Percentiles rank a stretch among this genome's conserved stretches.
These are phyloP conservation scores for Auriscalpium orientale DNA, from an alignment of 768 basidiomycete genomes.

Conservation along the genomic window DNA sequence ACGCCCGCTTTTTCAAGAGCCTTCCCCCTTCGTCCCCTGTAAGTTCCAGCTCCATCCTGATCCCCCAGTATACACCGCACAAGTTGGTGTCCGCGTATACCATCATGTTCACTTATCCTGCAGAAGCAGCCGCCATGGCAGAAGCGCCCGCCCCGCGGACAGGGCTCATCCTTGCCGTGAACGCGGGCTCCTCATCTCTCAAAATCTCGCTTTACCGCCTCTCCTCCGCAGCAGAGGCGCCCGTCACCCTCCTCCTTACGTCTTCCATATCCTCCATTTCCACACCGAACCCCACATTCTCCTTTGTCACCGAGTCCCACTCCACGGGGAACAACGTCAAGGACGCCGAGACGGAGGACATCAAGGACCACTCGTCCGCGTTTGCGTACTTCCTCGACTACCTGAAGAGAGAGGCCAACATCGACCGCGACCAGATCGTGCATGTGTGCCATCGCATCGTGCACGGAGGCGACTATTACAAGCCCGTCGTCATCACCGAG, in stretches of 20 bases:
- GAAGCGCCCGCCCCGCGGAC: slow-evolving; percentile 11
- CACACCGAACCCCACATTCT: slow-evolving; percentile 44
- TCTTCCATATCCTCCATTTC: slow-evolving; percentile 53
- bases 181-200: slow-evolving; percentile 81
- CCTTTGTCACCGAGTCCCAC: slow-evolving; percentile 27
- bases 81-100: no score
- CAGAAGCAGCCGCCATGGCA: slow-evolving; percentile 6
- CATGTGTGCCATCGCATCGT: slow-evolving; percentile 77
- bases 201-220: slow-evolving; percentile 65
- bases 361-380: slow-evolving; percentile 54
- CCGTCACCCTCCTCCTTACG: slow-evolving; percentile 38
- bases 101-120: not conserved
- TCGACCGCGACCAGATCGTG: slow-evolving; percentile 37
- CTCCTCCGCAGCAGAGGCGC: slow-evolving; percentile 21
- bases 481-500: slow-evolving; percentile 60
- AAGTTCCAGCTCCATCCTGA: no score
- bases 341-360: slow-evolving; percentile 29
- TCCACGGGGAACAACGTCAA: slow-evolving; percentile 23
- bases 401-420: slow-evolving; percentile 33
- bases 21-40: no score
- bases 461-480: slow-evolving; percentile 76
- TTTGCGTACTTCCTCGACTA: slow-evolving; percentile 52
- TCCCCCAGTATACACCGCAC: no score
- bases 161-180: slow-evolving; percentile 57
- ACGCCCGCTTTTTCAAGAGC: no score